Percentiles rank a stretch among this genome's conserved stretches.
phyloP scores from a whole-genome alignment of 306 rosid genomes.

The Prunus salicina region DNA sequence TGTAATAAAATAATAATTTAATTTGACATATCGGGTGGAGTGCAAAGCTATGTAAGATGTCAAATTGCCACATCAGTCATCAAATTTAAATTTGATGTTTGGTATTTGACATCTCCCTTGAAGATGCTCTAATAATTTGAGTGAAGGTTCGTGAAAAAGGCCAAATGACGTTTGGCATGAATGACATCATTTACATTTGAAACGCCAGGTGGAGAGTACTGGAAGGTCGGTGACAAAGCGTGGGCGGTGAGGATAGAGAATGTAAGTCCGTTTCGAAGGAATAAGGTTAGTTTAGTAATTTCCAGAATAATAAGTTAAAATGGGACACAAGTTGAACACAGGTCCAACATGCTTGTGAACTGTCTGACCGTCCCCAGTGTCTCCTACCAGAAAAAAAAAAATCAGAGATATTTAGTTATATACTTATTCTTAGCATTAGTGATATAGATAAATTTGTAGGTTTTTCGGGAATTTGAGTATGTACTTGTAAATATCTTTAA shows the following conservation, averaged over 20 bases:
- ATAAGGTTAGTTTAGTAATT: not conserved
- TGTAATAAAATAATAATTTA: too few relatives aligned
- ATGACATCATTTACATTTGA: not conserved
- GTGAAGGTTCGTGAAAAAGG: not conserved
- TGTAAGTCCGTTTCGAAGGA: not conserved
- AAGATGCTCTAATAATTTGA: not conserved
- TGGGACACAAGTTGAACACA: not conserved
- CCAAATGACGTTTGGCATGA: not conserved
- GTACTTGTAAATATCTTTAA: accelerated
- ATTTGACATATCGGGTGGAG: too few relatives aligned
- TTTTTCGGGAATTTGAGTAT: too few relatives aligned
- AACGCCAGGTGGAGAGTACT: not conserved
- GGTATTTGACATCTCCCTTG: too few relatives aligned
- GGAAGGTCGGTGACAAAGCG: not conserved
- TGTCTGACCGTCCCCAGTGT: not conserved
- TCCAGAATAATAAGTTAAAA: not conserved
- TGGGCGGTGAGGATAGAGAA: not conserved
- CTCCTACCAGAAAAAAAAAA: too few relatives aligned
- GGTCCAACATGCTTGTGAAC: conserved; percentile 9
- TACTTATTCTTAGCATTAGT: accelerated
- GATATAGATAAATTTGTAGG: too few relatives aligned
- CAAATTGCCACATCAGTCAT: too few relatives aligned
- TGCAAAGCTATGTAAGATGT: too few relatives aligned
- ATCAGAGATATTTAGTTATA: too few relatives aligned
- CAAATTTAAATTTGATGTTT: too few relatives aligned